Base-by-base conservation (phyloP, 2,329 filamentous ascomycete species). In the Aspergillus unguis region DNA sequence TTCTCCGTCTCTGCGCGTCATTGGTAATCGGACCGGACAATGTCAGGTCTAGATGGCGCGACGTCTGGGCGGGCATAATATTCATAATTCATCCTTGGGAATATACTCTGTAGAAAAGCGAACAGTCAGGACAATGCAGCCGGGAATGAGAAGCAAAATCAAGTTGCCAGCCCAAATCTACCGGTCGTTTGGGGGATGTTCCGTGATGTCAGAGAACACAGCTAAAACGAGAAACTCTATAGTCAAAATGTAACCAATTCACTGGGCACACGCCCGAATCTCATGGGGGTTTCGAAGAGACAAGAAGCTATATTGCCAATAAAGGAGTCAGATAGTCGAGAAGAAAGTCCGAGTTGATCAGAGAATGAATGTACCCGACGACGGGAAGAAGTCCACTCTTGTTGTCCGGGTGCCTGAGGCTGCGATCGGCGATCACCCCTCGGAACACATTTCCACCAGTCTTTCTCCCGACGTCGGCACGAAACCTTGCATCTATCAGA, bases 1-100 rank as follows among this genome's bases (percentile, higher is more conserved):
- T 64, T 44, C 60, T 58, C 26, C 57, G 55, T 26, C 54, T 53
- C 6, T 53, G 54, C 11, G 50, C 27, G 41, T 62, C 56, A 37
- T 51, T 53, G 40, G 54, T 28, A 35, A 48, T 46, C 37, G 38
- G 48, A 36, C 54, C 57, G 6, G 58, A 44, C 32, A 53, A 53
- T 29, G 52, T 59, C 28, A 58, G 58, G 17, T 52, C 57, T 47
- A 58, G 36, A 28, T 31, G 58, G 44, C 57, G 56, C 42, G 56
- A 51, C 50, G 54, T 57, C 36, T 53, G 46, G 46, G 52, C 55
- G 40, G 59, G 32, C 59, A 60, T 59, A 26, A 33, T 49, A 48
- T 7, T 44, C 53, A 17, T 44, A 59, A 37, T 43, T 52, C 54
- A 60, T 60, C 27, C 31, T 48, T 38, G 29, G 26, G 17, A 17